phyloP scores from a whole-genome alignment of 1,284 basidiomycete genomes.

The Stygiomarasmius scandens region DNA sequence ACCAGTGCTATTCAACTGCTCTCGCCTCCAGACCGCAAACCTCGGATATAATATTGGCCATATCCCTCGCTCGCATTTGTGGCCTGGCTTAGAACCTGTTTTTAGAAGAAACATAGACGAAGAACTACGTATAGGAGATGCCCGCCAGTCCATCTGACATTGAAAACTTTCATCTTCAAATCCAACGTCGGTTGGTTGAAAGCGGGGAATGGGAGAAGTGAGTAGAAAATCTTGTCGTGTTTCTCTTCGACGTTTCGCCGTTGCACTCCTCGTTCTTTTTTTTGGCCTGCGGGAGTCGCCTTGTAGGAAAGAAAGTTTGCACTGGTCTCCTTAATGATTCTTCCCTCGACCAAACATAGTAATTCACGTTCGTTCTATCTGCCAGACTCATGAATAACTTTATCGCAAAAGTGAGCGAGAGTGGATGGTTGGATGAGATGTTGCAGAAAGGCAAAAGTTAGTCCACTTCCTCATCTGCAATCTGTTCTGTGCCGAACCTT shows the following conservation, averaged over 20 bases:
- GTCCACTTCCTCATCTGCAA: neutral
- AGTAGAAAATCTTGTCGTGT: neutral
- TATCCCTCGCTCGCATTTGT: no score
- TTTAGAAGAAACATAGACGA: no score
- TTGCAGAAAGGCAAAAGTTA: conserved; percentile 4
- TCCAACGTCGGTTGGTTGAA: conserved; percentile 3
- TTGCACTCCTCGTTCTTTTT: no score
- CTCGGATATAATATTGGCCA: no score
- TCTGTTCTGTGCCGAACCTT: neutral
- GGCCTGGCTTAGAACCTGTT: no score
- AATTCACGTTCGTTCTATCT: neutral
- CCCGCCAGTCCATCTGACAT: conserved; percentile 1
- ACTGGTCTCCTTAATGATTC: no score
- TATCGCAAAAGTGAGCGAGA: neutral
- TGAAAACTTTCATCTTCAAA: conserved; percentile 4
- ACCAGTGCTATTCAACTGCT: no score
- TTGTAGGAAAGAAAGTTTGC: no score
- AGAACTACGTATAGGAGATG: neutral
- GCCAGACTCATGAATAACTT: conserved; percentile 4
- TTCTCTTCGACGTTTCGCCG: neutral
- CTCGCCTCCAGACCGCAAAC: no score
- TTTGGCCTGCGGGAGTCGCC: no score
- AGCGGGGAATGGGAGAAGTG: conserved; percentile 9
- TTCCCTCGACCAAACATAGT: no score
- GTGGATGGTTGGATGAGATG: conserved; percentile 6